Conservation (phyloP, 768 basidiomycete species). For the Cystofilobasidium bisporidii region DNA sequence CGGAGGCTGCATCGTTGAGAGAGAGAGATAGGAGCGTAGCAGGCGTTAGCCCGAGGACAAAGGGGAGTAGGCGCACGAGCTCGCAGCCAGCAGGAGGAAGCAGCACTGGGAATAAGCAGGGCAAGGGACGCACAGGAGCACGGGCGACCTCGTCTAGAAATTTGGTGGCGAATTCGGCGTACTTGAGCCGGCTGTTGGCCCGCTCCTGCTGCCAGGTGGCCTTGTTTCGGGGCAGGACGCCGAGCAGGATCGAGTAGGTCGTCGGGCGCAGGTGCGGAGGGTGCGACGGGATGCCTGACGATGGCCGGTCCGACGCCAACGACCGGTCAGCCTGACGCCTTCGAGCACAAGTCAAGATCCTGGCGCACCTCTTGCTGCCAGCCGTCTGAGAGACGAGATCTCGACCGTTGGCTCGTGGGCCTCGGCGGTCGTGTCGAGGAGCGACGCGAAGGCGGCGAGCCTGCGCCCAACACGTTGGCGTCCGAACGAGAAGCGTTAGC, state of each 20-base stretch:
- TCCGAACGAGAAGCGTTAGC: too few species aligned
- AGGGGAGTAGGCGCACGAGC: neutral
- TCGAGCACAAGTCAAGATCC: too few species aligned
- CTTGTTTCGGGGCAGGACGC: slow-evolving; percentile 31
- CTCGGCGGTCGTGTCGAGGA: slow-evolving; percentile 33
- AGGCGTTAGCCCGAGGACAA: neutral
- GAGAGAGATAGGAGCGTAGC: neutral
- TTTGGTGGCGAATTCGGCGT: slow-evolving; percentile 28
- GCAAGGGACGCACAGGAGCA: slow-evolving; percentile 8
- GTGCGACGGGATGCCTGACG: slow-evolving; percentile 35
- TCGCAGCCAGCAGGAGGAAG: too few species aligned
- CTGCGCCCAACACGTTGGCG: too few species aligned
- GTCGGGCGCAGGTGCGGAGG: slow-evolving; percentile 37
- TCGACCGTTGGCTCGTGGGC: slow-evolving; percentile 33
- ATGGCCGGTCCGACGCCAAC: neutral
- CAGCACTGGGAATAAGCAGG: too few species aligned
- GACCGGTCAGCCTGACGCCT: neutral
- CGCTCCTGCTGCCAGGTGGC: slow-evolving; percentile 30
- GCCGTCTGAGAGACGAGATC: slow-evolving; percentile 31
- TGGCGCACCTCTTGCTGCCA: slow-evolving; percentile 36
- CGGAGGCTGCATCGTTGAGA: neutral
- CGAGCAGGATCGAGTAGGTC: slow-evolving; percentile 35
- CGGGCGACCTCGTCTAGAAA: slow-evolving; percentile 3
- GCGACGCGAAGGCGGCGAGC: slow-evolving; percentile 34
- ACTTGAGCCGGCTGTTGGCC: slow-evolving; percentile 28